Conservation (phyloP, 2,329 filamentous ascomycete species). For the Penicillium vulpinum region DNA sequence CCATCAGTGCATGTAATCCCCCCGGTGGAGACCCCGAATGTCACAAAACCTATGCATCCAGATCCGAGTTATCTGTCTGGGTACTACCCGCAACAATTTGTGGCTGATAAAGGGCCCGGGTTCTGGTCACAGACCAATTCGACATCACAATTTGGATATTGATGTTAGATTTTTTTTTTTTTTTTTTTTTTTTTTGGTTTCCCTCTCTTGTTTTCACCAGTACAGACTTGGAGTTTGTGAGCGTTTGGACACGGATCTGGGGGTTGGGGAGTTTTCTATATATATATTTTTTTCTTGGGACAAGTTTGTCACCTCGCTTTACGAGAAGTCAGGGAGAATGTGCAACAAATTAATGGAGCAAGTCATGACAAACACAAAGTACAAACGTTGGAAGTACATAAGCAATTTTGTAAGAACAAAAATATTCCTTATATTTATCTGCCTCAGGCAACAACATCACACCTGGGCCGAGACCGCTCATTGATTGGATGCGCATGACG, state of each 20-base stretch:
- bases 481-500: conserved; percentile 7
- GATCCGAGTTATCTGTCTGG: conserved; percentile 14
- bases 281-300: neutral
- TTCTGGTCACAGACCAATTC: conserved; percentile 19
- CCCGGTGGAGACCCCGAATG: conserved; percentile 7
- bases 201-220: neutral
- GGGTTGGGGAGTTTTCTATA: neutral
- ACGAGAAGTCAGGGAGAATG: neutral
- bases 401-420: neutral
- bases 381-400: neutral
- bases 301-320: neutral
- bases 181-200: neutral
- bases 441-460: conserved; percentile 2
- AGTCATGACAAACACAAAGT: neutral
- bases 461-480: neutral
- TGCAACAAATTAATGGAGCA: neutral
- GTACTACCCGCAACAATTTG: conserved; percentile 18
- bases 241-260: neutral
- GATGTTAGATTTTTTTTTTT: too few relatives aligned
- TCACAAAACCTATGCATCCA: conserved; percentile 12
- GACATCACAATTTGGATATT: conserved; percentile 21
- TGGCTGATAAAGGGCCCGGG: conserved; percentile 12
- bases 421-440: neutral
- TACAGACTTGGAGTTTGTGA: conserved; percentile 1
- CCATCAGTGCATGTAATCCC: conserved; percentile 11